Evolutionary conservation across 305 asterid species (phyloP).

Genomic region (Salvia sclarea): DNA sequence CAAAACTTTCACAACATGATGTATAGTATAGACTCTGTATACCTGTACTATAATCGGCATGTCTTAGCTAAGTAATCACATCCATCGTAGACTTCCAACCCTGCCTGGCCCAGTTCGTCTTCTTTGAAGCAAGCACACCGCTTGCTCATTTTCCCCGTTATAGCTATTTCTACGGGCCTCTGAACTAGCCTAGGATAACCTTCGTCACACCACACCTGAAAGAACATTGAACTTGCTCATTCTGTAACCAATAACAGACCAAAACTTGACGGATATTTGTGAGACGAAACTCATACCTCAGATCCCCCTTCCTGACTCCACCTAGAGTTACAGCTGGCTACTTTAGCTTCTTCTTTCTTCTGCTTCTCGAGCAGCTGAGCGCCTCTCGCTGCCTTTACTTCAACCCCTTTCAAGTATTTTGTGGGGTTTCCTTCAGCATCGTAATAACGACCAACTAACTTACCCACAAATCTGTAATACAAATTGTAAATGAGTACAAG

Average conservation of each 20-base stretch:
- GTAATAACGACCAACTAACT: conserved; percentile 79
- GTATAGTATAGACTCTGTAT: neutral
- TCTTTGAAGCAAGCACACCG: conserved; percentile 80
- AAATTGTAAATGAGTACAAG: neutral
- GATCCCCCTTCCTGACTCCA: conserved; percentile 97
- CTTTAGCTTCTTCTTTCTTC: conserved; percentile 76
- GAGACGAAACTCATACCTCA: conserved; percentile 51
- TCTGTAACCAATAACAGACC: neutral
- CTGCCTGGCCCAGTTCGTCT: conserved; percentile 60
- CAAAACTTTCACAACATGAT: neutral
- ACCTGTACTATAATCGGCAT: conserved; percentile 44
- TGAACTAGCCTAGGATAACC: conserved; percentile 90
- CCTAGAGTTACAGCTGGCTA: conserved; percentile 77
- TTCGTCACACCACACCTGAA: conserved; percentile 93
- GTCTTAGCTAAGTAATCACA: conserved; percentile 60
- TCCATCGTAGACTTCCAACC: conserved; percentile 72
- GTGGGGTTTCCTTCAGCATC: conserved; percentile 72
- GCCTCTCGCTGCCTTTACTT: conserved; percentile 92
- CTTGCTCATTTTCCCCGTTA: conserved; percentile 87
- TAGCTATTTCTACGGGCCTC: conserved; percentile 74
- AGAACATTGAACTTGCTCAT: neutral
- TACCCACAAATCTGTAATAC: conserved; percentile 63
- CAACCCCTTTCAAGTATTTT: conserved; percentile 83
- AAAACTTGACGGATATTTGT: neutral
- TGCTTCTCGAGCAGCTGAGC: conserved; percentile 87